Base-by-base conservation (phyloP, 2,329 filamentous ascomycete species). In the Gliomastix tumulicola region DNA sequence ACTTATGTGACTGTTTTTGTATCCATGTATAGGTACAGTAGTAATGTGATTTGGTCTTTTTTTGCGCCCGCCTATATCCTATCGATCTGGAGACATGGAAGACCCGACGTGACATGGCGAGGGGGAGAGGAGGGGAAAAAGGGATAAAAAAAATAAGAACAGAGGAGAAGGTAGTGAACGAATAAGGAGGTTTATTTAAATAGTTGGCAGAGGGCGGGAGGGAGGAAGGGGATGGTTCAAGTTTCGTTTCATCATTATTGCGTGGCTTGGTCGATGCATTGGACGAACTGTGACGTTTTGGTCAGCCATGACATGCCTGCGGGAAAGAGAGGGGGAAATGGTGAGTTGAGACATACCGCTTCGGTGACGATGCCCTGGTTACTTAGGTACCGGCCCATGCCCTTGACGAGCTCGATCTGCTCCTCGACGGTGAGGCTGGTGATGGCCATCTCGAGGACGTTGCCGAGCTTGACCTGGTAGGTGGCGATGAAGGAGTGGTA, bases 401-500 rank as follows among this genome's bases (percentile, higher is more conserved):
- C 69, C 54, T 73, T 76, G 19, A 88, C 70, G 36, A 87, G 68
- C 61, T 96, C 90, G 43, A 95, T 71, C 63, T 98, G 90, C 62
- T 98, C 88, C 28, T 95, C 88, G 2, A 81, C 66, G 1, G 79
- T 82, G 49, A 98, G 65, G n/a, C 89, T 89, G 6, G 82, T 94
- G 48, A 98, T 94, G 35, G 87, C 90, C 11, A 80, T 78, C 67
- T 98, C 90, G 48, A 98, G 84, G 23, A 98, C 84, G 37, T 79
- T 79, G 16, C 90, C 92, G 16, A 95, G 82, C 39, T 74, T 88
- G 27, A 84, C 80, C 60, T 90, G 88, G 69, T 95, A 80, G 7
- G 88, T 73, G 5, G 89, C 89, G 53, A 98, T 90, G 60, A 98
- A 98, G 54, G 85, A 92, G 60, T 96, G 89, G 65, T 94, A 98